Conservation (phyloP, 257 asterid genomes). For the Osmanthus fragrans region DNA sequence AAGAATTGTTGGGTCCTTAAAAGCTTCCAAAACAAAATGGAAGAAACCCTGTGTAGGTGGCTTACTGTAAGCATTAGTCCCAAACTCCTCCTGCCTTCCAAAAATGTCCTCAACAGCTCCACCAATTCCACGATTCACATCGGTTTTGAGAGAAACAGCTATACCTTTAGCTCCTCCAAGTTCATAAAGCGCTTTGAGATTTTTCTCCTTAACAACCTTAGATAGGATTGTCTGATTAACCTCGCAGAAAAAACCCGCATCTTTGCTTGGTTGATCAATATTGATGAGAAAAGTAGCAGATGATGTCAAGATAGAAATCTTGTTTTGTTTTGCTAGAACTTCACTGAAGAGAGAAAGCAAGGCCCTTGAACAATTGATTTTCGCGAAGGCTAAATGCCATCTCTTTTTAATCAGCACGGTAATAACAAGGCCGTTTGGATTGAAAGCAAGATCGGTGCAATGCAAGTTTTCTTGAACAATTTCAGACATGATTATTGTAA, state of each 20-base stretch:
- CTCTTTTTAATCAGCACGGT: background rate
- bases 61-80: slow-evolving; percentile 32
- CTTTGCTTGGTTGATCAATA: background rate
- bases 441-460: background rate
- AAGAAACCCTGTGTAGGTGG: slow-evolving; percentile 23
- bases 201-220: slow-evolving; percentile 39
- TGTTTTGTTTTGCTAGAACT: background rate
- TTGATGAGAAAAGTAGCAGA: background rate
- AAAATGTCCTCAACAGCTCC: slow-evolving; percentile 27
- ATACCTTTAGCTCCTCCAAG: slow-evolving; percentile 39
- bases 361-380: slow-evolving; percentile 3
- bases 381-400: slow-evolving; percentile 14
- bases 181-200: slow-evolving; percentile 12
- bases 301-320: background rate
- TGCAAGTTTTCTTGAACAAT: background rate
- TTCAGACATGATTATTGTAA: background rate
- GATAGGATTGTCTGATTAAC: slow-evolving; percentile 29
- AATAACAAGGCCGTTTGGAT: background rate
- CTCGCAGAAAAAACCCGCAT: slow-evolving; percentile 2
- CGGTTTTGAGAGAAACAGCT: slow-evolving; percentile 25
- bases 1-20: slow-evolving; percentile 21
- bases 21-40: slow-evolving; percentile 24
- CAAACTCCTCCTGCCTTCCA: slow-evolving; percentile 35
- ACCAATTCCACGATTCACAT: slow-evolving; percentile 27
- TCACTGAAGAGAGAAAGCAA: slow-evolving; percentile 5